phyloP scores from a whole-genome alignment of 2,329 filamentous ascomycete genomes.

The Fusarium sublunatum region DNA sequence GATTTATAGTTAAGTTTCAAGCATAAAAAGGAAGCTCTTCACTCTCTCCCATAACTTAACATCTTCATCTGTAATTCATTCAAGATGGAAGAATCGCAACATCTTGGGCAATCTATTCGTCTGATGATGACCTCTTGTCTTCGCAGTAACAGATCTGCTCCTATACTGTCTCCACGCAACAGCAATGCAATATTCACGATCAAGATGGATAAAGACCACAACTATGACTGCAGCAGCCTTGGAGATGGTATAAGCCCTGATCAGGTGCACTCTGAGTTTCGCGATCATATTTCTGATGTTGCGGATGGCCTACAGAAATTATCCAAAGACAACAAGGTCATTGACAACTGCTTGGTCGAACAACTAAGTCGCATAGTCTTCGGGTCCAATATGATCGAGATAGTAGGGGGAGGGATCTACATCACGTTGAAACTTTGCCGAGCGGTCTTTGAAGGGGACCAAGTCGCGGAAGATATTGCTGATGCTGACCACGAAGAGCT shows the following conservation, averaged over 20 bases:
- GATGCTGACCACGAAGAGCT: not conserved
- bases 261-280: not conserved
- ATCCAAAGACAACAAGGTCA: no score
- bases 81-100: no score
- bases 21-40: no score
- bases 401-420: not conserved
- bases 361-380: constrained; percentile 6
- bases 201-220: not conserved
- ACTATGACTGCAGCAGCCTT: not conserved
- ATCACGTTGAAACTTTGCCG: constrained; percentile 8
- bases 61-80: no score
- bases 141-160: no score
- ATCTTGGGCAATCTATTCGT: no score
- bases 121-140: no score
- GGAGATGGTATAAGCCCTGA: not conserved
- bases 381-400: constrained; percentile 28
- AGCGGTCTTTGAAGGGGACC: not conserved
- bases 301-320: not conserved
- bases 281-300: not conserved
- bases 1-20: no score
- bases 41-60: no score
- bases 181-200: no score
- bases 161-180: no score
- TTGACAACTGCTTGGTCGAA: not conserved
- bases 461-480: not conserved